Percentiles rank a stretch among this genome's conserved stretches.
These are phyloP conservation scores for Pouteria glomerata DNA, from an alignment of 148 eudicot genomes.

Conservation along the genomic window DNA sequence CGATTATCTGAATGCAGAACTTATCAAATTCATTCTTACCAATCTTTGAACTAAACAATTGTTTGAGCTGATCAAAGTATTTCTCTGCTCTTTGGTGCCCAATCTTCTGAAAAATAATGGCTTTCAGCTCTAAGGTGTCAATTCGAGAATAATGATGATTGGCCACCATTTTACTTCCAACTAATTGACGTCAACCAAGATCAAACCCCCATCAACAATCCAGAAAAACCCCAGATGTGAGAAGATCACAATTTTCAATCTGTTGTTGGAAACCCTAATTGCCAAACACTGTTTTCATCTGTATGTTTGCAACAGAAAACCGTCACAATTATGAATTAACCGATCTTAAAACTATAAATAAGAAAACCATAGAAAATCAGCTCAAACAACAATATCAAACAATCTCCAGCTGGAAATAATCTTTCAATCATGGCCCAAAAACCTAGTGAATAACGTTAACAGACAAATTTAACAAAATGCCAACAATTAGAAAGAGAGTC, in stretches of 20 bases:
- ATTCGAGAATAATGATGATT: constrained; percentile 31
- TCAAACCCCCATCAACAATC: background rate
- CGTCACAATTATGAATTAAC: background rate
- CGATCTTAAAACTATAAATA: background rate
- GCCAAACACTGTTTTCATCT: background rate
- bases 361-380: background rate
- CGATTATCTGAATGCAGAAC: constrained; percentile 32
- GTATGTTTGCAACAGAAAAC: background rate
- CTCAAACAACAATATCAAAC: background rate
- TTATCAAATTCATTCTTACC: constrained; percentile 38
- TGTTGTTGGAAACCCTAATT: background rate
- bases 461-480: background rate
- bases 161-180: constrained; percentile 28
- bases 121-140: constrained; percentile 36
- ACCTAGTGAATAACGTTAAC: background rate
- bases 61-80: constrained; percentile 36
- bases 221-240: background rate
- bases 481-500: background rate
- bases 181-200: background rate
- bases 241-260: background rate
- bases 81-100: constrained; percentile 43
- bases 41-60: constrained; percentile 29
- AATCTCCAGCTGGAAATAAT: too few species aligned
- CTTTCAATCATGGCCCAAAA: too few species aligned
- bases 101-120: constrained; percentile 34